These are phyloP conservation scores for Dentipellis fragilis DNA, from an alignment of 768 basidiomycete genomes.

Conservation along the genomic window DNA sequence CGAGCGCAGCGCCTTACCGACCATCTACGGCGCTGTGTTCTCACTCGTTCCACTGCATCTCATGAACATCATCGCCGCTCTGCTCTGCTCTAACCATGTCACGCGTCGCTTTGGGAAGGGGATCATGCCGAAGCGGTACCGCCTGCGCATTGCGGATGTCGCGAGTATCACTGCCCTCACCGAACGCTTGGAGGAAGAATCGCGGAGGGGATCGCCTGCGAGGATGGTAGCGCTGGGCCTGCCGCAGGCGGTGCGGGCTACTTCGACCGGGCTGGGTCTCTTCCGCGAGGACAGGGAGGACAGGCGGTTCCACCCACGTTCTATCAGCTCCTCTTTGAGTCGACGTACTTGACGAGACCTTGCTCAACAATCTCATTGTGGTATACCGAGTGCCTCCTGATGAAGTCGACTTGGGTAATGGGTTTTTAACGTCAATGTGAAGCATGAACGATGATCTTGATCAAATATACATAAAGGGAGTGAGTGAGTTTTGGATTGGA, in stretches of 20 bases:
- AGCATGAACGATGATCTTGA: no score
- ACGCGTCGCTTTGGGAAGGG: constrained; percentile 54
- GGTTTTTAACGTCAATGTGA: no score
- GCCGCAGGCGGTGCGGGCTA: background rate
- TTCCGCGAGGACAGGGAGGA: constrained; percentile 9
- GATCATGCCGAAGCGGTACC: constrained; percentile 48
- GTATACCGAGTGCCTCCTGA: no score
- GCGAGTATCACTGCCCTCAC: background rate
- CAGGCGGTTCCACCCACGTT: background rate
- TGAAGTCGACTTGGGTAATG: no score
- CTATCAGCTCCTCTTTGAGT: background rate
- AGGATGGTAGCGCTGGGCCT: background rate
- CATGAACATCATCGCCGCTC: constrained; percentile 43
- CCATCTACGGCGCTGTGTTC: constrained; percentile 44
- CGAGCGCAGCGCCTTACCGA: constrained; percentile 36
- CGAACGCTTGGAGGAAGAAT: background rate
- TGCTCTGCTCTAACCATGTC: constrained; percentile 65
- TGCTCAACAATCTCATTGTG: no score
- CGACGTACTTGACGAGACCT: background rate
- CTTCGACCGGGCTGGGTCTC: background rate
- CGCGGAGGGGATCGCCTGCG: background rate
- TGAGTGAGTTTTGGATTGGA: no score
- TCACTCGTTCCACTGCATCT: constrained; percentile 49
- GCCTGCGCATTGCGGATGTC: constrained; percentile 42
- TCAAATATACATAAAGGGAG: no score